Evolutionary conservation across 2,329 filamentous ascomycete species (phyloP), one percentile per base, ranked within the genome.

Genomic region (Pseudogymnoascus sp.): DNA sequence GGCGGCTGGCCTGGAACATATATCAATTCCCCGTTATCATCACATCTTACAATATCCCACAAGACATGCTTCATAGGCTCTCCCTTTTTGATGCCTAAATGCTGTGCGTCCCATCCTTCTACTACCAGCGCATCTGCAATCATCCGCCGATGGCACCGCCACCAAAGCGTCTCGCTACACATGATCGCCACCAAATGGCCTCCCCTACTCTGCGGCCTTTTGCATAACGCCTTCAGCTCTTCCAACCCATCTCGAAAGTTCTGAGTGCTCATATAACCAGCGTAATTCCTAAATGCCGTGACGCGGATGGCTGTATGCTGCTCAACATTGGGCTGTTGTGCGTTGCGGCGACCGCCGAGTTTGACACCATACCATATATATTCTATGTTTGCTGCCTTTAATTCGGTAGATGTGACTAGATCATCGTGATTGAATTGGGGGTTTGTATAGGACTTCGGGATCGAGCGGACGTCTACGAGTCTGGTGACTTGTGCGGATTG

Each of bases 91-190:
- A 64, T 18, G 5, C 63, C 63, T 25, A 64, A 35, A 63, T 64
- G 63, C 63, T 38, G 40, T 18, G 43, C 63, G 5, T 38, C 28
- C 61, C 60, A 64, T 14, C 61, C 63, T 8, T 64, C 61, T 18
- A 45, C 33, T 43, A 60, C 61, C 28, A 64, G 18, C 11, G 49
- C 49, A 60, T 64, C 63, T 37, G 63, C 63, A 59, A 64, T 63
- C 63, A 64, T 64, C 61, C 63, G 61, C 41, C 60, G 63, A 63
- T 64, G 63, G 16, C 63, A 64, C 49, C 63, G 40, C 63, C 63
- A 64, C 63, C 63, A 64, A 14, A 64, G 16, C n/a, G 63, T 64
- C 63, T 64, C 63, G 31, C 63, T 63, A 28, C 63, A 64, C 63
- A 64, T 64, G 33, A 64, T 60, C 35, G 63, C 63, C 14, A 64